These are phyloP conservation scores for Boletus bicolor DNA, from an alignment of 768 basidiomycete species.

Conservation along the genomic window DNA sequence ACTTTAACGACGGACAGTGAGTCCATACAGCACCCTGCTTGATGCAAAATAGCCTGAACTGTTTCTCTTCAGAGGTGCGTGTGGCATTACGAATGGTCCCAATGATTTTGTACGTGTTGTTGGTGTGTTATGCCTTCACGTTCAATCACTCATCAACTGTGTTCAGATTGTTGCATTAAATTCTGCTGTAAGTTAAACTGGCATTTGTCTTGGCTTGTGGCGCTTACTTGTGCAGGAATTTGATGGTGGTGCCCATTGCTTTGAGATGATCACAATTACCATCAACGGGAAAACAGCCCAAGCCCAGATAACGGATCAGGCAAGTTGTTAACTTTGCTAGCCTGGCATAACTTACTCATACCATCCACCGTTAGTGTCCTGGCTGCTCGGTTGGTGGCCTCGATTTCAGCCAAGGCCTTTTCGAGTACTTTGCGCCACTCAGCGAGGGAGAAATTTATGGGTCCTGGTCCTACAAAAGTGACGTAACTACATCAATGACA, in stretches of 20 bases:
- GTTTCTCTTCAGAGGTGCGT: slow-evolving; percentile 39
- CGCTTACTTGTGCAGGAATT: slow-evolving; percentile 34
- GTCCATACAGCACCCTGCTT: background rate
- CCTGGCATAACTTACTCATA: background rate
- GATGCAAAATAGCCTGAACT: background rate
- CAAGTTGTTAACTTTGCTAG: slow-evolving; percentile 17
- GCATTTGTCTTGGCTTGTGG: background rate
- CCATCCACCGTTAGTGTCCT: slow-evolving; percentile 32
- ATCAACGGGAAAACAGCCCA: slow-evolving; percentile 35
- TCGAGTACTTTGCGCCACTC: slow-evolving; percentile 37
- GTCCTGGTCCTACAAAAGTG: slow-evolving; percentile 38
- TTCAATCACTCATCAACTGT: background rate
- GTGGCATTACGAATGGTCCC: slow-evolving; percentile 26
- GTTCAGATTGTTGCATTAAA: slow-evolving; percentile 45
- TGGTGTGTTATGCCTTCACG: background rate
- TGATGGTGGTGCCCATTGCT: slow-evolving; percentile 40
- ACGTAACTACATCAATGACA: slow-evolving; percentile 18
- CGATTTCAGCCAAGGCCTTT: slow-evolving; percentile 48
- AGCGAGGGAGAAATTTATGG: slow-evolving; percentile 37
- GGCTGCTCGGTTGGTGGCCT: slow-evolving; percentile 40
- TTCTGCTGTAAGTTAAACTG: slow-evolving; percentile 31
- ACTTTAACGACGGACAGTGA: slow-evolving; percentile 27
- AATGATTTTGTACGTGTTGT: slow-evolving; percentile 25
- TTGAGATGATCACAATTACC: slow-evolving; percentile 43
- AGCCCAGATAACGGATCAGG: slow-evolving; percentile 46